A percentile compares a stretch with the other conserved stretches of the same genome.
These are phyloP conservation scores for Fusarium armeniacum DNA, from an alignment of 2,329 filamentous ascomycete genomes.

Conservation along the genomic window DNA sequence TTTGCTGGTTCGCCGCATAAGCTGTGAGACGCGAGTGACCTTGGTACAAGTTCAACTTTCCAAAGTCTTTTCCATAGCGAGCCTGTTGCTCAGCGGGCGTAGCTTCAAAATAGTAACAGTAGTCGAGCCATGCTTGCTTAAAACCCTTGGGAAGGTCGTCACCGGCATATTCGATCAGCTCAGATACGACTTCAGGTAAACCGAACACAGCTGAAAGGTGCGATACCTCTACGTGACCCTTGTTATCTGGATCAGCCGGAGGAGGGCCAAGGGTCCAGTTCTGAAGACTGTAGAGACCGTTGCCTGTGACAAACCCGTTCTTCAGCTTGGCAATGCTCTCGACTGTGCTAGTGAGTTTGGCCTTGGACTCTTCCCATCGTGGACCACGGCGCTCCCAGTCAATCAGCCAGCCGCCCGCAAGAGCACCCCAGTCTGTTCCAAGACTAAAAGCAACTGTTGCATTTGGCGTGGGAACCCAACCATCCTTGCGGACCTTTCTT, in stretches of 20 bases:
- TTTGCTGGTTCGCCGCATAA: constrained; percentile 61
- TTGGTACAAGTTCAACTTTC: constrained; percentile 64
- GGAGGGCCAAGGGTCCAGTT: constrained; percentile 67
- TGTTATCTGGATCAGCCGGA: constrained; percentile 65
- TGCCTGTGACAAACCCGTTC: constrained; percentile 71
- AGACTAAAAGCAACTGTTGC: constrained; percentile 63
- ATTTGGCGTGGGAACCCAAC: constrained; percentile 61
- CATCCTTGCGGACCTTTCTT: constrained; percentile 70
- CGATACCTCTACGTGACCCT: constrained; percentile 65
- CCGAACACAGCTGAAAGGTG: constrained; percentile 72
- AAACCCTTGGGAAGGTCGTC: constrained; percentile 63
- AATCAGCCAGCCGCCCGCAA: constrained; percentile 70
- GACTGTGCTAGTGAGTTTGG: constrained; percentile 64
- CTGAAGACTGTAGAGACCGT: constrained; percentile 64
- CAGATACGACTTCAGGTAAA: constrained; percentile 69
- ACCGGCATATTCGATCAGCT: constrained; percentile 65
- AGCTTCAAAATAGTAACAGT: constrained; percentile 70
- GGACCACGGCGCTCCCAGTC: constrained; percentile 71
- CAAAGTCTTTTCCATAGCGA: constrained; percentile 66
- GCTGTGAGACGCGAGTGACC: constrained; percentile 71
- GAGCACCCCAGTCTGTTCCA: constrained; percentile 71
- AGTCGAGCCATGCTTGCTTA: constrained; percentile 69
- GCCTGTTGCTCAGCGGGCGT: constrained; percentile 63
- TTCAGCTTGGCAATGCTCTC: constrained; percentile 67
- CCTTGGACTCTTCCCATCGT: constrained; percentile 65